Base-by-base conservation (phyloP, 495 filamentous ascomycete genomes). In the Aspergillus bertholletiae region DNA sequence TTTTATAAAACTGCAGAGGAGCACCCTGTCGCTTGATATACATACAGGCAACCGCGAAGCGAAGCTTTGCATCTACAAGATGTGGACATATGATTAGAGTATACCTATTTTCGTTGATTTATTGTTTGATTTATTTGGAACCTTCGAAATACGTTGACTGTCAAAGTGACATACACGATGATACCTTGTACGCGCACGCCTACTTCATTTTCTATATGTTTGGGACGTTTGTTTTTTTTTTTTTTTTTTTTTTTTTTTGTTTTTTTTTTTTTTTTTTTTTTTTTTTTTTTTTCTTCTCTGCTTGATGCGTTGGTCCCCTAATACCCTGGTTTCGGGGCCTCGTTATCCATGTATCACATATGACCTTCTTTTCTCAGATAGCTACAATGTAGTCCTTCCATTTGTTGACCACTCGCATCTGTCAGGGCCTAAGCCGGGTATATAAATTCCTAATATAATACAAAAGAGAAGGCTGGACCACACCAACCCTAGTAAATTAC, bases 1-100 rank as follows among this genome's bases (percentile, higher is more conserved):
- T n/a, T 41, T 32, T 53, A 43, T 18, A 43, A 27, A 26, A 34
- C 50, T 44, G 50, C 50, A 18, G 23, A 53, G 7, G 50, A 53
- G 18, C 27, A 30, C 18, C 18, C 30, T 13, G 24, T 20, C 4
- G 28, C 12, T 17, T 49, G 28, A 49, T 49, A 3, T 2, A 3
- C 17, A 2, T n/a, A n/a, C 34, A 37, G 17, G 17, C 3, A 6
- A 37, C 13, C 17, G 13, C 34, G 17, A 37, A 8, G 11, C 18
- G 41, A 45, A 1, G 41, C 2, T 45, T 45, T 12, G 18, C 18
- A 11, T 5, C 9, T 21, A 17, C 30, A 8, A 32, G 28, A 30
- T 18, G 0, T 28, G 17, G 9, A 26, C 13, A 1, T 47, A 37
- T 41, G 8, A 11, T 41, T 48, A 46, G 9, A 9, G 37, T 15